Base-by-base conservation (phyloP, 2,329 filamentous ascomycete species). In the Nemania sp. region DNA sequence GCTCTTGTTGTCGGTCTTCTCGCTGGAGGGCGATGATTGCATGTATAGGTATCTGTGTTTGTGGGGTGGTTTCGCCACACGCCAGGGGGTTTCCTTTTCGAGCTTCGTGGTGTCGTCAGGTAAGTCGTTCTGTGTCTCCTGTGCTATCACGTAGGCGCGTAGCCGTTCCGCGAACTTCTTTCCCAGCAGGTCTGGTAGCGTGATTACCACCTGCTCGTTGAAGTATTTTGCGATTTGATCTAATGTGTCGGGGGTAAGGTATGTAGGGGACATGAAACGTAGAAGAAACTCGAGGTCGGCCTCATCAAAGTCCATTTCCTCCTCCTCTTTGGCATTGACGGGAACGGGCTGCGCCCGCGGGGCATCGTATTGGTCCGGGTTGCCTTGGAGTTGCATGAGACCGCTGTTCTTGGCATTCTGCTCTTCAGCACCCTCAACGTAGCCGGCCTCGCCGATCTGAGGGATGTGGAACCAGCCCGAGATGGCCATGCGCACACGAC, bases 391-490 rank as follows among this genome's bases (percentile, higher is more conserved):
- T 74, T 97, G 93, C 73, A 91, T 90, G 61, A 97, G 80, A 65
- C 91, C 92, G 72, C 92, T 97, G 72, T 91, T 91, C 70, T 91
- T 87, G 11, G 90, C 90, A 59, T 95, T 83, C 69, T 87, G 89
- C 75, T 95, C 91, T 71, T 97, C 93, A 49, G 94, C 80, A 3
- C 93, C 94, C 68, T 89, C 78, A 63, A 96, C 85, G 65, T 88
- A 99, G 37, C 94, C 94, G 22, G 96, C 91, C 72, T 99, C 94
- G 51, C 93, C 93, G 63, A 89, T 75, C 73, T 99, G 94, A 0
- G 94, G 94, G 60, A 99, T 97, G 73, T 99, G 94, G 72, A 95
- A 99, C 94, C 94, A 99, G 47, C 94, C 94, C 69, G 91, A 96
- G 68, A 99, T 96, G 45, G 94, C 94, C 93, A 99, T 97, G 62